Evolutionary conservation across 805 yeast species (phyloP).

Genomic region (Kodamaea restingae): DNA sequence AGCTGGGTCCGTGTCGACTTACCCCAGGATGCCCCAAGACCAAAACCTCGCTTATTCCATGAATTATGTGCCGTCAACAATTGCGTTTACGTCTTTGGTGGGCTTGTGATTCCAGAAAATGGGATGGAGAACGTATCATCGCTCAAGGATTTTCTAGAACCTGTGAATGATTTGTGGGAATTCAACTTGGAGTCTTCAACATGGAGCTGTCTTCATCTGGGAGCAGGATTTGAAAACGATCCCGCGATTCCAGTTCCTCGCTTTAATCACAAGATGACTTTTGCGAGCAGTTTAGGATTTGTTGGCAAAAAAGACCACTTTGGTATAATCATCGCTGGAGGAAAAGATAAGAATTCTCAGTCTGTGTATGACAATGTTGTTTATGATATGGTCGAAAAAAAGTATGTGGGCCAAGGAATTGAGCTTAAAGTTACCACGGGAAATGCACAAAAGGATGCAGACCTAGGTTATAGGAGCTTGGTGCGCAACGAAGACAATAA

Average conservation of each 20-base stretch:
- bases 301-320: constrained; percentile 37
- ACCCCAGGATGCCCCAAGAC: constrained; percentile 23
- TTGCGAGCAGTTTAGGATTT: constrained; percentile 35
- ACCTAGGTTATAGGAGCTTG: constrained; percentile 13
- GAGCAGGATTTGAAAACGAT: constrained; percentile 17
- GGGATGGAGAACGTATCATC: constrained; percentile 1
- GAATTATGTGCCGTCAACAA: constrained; percentile 50
- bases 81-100: constrained; percentile 61
- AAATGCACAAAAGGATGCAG: constrained; percentile 11
- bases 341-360: constrained; percentile 36
- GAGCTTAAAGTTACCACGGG: constrained; percentile 15
- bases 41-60: constrained; percentile 53
- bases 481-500: constrained; percentile 15
- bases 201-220: constrained; percentile 52
- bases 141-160: constrained; percentile 21
- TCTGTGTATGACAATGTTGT: constrained; percentile 32
- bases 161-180: constrained; percentile 68
- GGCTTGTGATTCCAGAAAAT: constrained; percentile 39
- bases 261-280: constrained; percentile 50
- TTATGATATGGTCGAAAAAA: constrained; percentile 43
- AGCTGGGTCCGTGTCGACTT: constrained; percentile 47
- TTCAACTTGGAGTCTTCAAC: constrained; percentile 47
- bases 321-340: constrained; percentile 55
- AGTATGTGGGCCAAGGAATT: constrained; percentile 25
- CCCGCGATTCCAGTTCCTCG: constrained; percentile 34